Evolutionary conservation across 2,329 filamentous ascomycete genomes (phyloP).

Genomic region (Leptographium radiaticola): DNA sequence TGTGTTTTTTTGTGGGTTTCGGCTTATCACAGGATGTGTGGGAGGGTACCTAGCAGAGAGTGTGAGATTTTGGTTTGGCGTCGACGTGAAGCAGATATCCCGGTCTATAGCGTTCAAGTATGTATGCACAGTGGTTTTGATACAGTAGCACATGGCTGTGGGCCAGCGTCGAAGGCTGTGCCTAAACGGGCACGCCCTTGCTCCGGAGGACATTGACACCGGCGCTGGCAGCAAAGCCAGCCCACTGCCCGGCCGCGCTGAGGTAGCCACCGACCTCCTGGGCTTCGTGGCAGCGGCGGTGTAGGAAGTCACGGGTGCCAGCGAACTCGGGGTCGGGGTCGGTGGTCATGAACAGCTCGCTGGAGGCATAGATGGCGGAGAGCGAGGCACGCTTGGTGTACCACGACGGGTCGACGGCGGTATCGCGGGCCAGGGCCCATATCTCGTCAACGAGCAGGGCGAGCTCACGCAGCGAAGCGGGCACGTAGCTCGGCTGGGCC

Average conservation of each 20-base stretch:
- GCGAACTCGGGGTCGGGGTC: constrained; percentile 55
- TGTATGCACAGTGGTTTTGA: neutral
- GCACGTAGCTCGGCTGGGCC: constrained; percentile 69
- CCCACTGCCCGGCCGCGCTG: constrained; percentile 57
- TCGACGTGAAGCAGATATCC: neutral
- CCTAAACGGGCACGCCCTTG: constrained; percentile 67
- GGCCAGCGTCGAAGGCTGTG: neutral
- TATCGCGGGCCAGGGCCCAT: constrained; percentile 73
- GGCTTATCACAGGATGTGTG: no score
- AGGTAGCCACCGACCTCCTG: constrained; percentile 48
- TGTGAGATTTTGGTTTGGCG: neutral
- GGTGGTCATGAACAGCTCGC: constrained; percentile 89
- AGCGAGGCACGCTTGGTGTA: constrained; percentile 53
- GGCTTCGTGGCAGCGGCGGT: constrained; percentile 59
- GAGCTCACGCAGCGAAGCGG: constrained; percentile 65
- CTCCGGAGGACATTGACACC: constrained; percentile 74
- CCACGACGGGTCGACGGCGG: constrained; percentile 73
- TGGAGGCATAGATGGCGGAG: constrained; percentile 50
- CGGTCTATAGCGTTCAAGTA: neutral
- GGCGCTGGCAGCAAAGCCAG: constrained; percentile 67
- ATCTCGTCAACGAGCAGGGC: constrained; percentile 82
- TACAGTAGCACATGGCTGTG: neutral
- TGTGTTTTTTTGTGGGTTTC: no score
- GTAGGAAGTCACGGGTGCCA: constrained; percentile 71
- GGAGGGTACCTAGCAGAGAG: neutral